Evolutionary conservation across 495 filamentous ascomycete species (phyloP), one percentile per base, ranked within the genome.

Genomic region (Neurospora tetraspora): DNA sequence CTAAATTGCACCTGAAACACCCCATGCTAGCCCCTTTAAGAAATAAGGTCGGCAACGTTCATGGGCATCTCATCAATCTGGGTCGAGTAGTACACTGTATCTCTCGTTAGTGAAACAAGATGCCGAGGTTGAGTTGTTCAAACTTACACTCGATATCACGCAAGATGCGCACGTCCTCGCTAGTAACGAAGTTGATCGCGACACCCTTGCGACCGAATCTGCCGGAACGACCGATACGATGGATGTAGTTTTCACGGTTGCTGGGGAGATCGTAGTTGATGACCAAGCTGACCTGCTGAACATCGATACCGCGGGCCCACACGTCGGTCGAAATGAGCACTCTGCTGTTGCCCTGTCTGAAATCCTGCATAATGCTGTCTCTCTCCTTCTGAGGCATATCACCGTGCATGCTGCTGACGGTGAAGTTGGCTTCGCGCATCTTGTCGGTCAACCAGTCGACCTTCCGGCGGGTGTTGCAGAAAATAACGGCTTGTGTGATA

Each of bases 191-290:
- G 91, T 99, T 99, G 88, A 99, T 99, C 77, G 96, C 96, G 83
- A 99, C 96, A 91, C 96, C 96, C 89, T 99, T 99, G 81, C 96
- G 93, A 82, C 96, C 96, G 86, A 99, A 99, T 88, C 96, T 93
- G 83, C 96, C 96, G 83, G 94, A 93, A 87, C 96, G 94, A 87
- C 96, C 96, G 80, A 99, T 99, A 78, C 96, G 91, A 86, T 99
- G 96, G 85, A 99, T 99, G 91, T 99, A 99, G 89, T 99, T 99
- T 86, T 99, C 96, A 81, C 96, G 93, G 87, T 99, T 99, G 83
- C 93, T 92, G 71, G 96, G 96, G 20, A 99, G 88, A 83, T 99
- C 96, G 85, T 99, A 99, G 89, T 99, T 99, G 89, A 99, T 99
- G 85, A 99, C 96, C 80, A 99, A 88, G 74, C 94, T 97, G 70